A percentile compares a stretch with the other conserved stretches of the same genome.
phyloP scores from a whole-genome alignment of 768 basidiomycete species.

The Podaxis sp. region DNA sequence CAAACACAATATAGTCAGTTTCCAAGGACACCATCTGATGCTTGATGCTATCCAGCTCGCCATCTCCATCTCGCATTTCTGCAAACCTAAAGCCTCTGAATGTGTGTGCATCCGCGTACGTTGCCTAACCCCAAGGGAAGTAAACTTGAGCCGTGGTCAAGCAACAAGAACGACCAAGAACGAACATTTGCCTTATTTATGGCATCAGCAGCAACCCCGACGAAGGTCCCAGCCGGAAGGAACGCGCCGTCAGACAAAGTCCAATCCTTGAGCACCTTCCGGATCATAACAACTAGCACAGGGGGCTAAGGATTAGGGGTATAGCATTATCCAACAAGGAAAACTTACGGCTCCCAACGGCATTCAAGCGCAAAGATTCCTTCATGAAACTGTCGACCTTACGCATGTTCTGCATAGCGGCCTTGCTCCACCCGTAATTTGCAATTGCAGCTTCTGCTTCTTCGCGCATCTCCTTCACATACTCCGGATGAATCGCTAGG shows the following conservation, averaged over 20 bases:
- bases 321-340: not conserved
- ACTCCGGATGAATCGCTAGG: not conserved
- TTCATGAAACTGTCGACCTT: conserved; percentile 46
- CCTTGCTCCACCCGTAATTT: conserved; percentile 35
- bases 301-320: not conserved
- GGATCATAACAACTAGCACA: conserved; percentile 19
- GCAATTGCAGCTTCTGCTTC: conserved; percentile 37
- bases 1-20: conserved; percentile 28
- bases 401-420: conserved; percentile 35
- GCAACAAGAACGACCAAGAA: not conserved
- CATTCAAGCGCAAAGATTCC: conserved; percentile 28
- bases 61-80: conserved; percentile 24
- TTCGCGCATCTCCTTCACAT: conserved; percentile 34
- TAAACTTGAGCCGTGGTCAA: not conserved
- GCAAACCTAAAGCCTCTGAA: conserved; percentile 43
- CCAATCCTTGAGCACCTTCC: conserved; percentile 33
- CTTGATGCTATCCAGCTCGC: conserved; percentile 19
- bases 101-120: conserved; percentile 26
- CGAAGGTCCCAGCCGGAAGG: conserved; percentile 33
- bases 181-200: conserved; percentile 24
- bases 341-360: not conserved
- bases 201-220: conserved; percentile 24
- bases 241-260: conserved; percentile 38
- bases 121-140: not conserved
- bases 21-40: conserved; percentile 29